Evolutionary conservation across 1,284 basidiomycete species (phyloP).

Genomic region (Boletus coffeatus): DNA sequence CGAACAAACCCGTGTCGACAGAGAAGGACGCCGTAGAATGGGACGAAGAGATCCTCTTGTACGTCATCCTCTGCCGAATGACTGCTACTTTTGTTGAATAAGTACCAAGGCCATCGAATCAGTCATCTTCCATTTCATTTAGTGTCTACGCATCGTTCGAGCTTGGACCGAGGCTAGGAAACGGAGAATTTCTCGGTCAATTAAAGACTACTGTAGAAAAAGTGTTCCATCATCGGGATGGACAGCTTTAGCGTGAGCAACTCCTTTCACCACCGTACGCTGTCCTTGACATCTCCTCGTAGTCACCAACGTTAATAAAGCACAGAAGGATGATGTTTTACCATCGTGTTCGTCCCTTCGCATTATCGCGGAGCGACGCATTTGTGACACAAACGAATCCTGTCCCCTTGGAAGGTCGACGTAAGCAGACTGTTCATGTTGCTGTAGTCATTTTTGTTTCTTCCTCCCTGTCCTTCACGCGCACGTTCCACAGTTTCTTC

Average conservation of each 20-base stretch:
- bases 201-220: neutral
- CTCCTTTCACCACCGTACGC: too few relatives aligned
- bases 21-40: neutral
- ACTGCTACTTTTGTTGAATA: neutral
- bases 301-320: too few relatives aligned
- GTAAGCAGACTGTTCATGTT: too few relatives aligned
- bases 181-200: neutral
- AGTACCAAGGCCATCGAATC: neutral
- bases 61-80: neutral
- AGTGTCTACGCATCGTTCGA: neutral
- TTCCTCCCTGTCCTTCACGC: too few relatives aligned
- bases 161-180: neutral
- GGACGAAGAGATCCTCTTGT: neutral
- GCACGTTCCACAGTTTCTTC: too few relatives aligned
- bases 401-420: too few relatives aligned
- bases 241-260: neutral
- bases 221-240: neutral
- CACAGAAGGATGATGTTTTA: too few relatives aligned
- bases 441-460: too few relatives aligned
- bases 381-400: too few relatives aligned
- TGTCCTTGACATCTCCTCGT: too few relatives aligned
- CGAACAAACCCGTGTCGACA: neutral
- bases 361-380: too few relatives aligned
- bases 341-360: too few relatives aligned
- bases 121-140: neutral